Percentiles rank a stretch among this genome's conserved stretches.
Conservation (phyloP, 1,284 basidiomycete genomes). For the Trichosporon coremiiforme region DNA sequence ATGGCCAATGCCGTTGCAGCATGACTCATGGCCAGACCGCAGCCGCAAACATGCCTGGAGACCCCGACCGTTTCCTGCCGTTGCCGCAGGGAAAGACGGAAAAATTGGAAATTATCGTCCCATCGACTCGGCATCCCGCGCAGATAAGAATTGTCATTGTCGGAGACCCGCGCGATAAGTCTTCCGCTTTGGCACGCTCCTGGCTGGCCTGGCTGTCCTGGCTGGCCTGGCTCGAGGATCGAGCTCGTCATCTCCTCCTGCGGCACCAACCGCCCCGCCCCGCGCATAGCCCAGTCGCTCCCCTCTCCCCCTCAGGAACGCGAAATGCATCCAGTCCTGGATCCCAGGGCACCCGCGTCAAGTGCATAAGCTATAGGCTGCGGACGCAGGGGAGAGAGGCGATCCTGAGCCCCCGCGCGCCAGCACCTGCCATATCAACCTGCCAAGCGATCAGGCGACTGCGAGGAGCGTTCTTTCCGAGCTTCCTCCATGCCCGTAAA, state of each 20-base stretch:
- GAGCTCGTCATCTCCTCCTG: conserved; percentile 3
- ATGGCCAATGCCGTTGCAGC: background rate
- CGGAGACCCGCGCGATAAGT: conserved; percentile 18
- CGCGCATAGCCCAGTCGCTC: background rate
- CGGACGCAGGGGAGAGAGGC: background rate
- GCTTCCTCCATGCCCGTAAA: background rate
- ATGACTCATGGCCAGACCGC: background rate
- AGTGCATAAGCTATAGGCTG: background rate
- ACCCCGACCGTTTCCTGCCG: background rate
- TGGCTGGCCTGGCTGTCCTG: no score
- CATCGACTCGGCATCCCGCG: background rate
- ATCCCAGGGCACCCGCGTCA: background rate
- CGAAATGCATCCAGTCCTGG: background rate
- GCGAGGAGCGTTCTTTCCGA: background rate
- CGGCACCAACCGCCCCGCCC: conserved; percentile 1
- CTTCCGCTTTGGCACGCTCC: background rate
- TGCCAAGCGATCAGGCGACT: background rate
- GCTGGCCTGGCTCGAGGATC: no score
- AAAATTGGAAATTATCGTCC: conserved; percentile 10
- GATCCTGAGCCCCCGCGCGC: background rate
- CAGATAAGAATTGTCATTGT: conserved; percentile 15
- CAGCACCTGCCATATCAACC: background rate
- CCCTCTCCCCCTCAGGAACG: no score
- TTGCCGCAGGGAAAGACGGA: conserved; percentile 4
- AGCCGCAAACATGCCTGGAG: conserved; percentile 9